These are phyloP conservation scores for Malassezia obtusa DNA, from an alignment of 1,284 basidiomycete genomes.

Conservation along the genomic window DNA sequence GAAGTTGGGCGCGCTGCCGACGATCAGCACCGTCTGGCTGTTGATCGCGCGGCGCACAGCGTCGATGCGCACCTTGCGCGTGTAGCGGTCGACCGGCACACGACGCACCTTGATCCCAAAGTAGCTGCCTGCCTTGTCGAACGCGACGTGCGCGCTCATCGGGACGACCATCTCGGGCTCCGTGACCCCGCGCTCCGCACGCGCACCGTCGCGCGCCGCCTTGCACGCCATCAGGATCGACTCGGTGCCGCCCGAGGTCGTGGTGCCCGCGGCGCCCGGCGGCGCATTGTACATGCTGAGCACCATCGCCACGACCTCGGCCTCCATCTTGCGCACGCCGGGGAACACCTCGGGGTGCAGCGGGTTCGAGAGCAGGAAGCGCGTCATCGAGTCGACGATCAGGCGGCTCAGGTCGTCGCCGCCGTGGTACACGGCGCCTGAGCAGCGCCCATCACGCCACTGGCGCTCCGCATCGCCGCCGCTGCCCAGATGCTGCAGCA, in stretches of 20 bases:
- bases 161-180: conserved; percentile 89
- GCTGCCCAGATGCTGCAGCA: conserved; percentile 27
- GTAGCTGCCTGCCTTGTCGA: conserved; percentile 83
- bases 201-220: conserved; percentile 86
- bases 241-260: conserved; percentile 91
- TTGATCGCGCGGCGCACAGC: conserved; percentile 58
- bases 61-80: conserved; percentile 69
- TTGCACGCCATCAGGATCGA: conserved; percentile 90
- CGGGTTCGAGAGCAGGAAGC: conserved; percentile 60
- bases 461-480: conserved; percentile 27
- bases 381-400: conserved; percentile 30
- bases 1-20: conserved; percentile 74
- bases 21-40: conserved; percentile 56
- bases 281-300: conserved; percentile 69
- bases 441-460: conserved; percentile 43
- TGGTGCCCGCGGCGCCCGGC: conserved; percentile 65
- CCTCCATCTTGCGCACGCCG: conserved; percentile 90
- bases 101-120: conserved; percentile 83
- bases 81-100: conserved; percentile 71
- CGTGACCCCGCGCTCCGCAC: conserved; percentile 70
- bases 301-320: conserved; percentile 90
- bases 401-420: conserved; percentile 38
- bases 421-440: conserved; percentile 48
- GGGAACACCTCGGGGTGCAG: conserved; percentile 94
- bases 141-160: conserved; percentile 80